Evolutionary conservation across 257 asterid species (phyloP).

Genomic region (Verbascum thapsus): DNA sequence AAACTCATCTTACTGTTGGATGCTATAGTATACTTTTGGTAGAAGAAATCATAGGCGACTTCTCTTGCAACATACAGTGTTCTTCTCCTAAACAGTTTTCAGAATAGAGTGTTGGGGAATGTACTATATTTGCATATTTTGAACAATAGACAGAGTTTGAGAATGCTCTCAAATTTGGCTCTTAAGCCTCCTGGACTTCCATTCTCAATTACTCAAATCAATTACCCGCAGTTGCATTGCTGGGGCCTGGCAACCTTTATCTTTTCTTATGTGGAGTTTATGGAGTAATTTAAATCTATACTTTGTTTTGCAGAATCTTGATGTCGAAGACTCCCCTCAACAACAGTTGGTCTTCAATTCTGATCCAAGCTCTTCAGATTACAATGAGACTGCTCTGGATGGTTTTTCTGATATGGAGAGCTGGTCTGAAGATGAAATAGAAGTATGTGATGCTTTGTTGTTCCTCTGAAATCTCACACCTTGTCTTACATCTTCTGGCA

Average conservation of each 20-base stretch:
- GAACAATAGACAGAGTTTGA: too few species aligned
- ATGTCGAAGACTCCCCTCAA: constrained; percentile 42
- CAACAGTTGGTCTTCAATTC: constrained; percentile 29
- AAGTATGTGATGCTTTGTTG: constrained; percentile 21
- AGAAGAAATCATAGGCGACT: too few species aligned
- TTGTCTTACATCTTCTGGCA: constrained; percentile 25
- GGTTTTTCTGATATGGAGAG: constrained; percentile 37
- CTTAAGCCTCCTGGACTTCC: too few species aligned
- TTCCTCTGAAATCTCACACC: background rate
- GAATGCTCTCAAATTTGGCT: too few species aligned
- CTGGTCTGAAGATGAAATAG: constrained; percentile 41
- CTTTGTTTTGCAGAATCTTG: constrained; percentile 39
- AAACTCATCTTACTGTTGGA: constrained; percentile 1
- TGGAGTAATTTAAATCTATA: background rate
- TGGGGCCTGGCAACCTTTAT: too few species aligned
- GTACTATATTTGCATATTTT: too few species aligned
- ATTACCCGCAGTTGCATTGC: too few species aligned
- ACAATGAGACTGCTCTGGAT: constrained; percentile 33
- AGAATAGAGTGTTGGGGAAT: too few species aligned
- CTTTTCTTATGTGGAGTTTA: too few species aligned
- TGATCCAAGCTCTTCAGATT: constrained; percentile 43
- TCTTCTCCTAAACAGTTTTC: too few species aligned
- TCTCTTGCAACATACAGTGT: too few species aligned
- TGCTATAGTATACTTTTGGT: background rate
- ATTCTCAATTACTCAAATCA: too few species aligned